A percentile compares a stretch with the other conserved stretches of the same genome.
Evolutionary conservation across 805 yeast genomes (phyloP).

Genomic region (Zygoascus ofunaensis): DNA sequence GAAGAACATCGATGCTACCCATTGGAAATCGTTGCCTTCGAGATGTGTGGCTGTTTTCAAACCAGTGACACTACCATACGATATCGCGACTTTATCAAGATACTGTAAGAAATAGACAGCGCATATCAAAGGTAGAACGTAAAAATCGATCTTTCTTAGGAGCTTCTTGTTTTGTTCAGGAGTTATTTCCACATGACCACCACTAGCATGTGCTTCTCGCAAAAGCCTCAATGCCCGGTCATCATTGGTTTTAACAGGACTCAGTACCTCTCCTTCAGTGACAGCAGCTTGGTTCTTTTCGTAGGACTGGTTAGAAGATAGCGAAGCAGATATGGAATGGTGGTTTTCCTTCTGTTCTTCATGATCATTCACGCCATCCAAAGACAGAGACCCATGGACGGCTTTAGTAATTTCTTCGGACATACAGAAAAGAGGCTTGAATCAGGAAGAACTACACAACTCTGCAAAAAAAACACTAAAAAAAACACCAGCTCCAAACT

Average conservation of each 20-base stretch:
- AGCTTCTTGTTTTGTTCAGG: conserved; percentile 23
- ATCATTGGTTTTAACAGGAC: not conserved
- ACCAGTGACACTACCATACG: conserved; percentile 45
- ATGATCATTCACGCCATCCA: too few species aligned
- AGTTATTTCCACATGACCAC: conserved; percentile 20
- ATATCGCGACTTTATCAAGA: conserved; percentile 41
- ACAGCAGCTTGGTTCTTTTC: too few species aligned
- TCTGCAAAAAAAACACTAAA: too few species aligned
- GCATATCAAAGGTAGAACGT: conserved; percentile 12
- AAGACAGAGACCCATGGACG: too few species aligned
- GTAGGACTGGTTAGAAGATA: too few species aligned
- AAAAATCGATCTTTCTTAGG: conserved; percentile 18
- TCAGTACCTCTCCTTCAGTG: not conserved
- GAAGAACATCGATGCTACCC: conserved; percentile 38
- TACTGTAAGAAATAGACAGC: conserved; percentile 14
- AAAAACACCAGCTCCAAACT: too few species aligned
- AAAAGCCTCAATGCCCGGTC: conserved; percentile 9
- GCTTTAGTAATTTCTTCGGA: too few species aligned
- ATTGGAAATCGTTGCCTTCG: conserved; percentile 32
- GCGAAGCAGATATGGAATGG: too few species aligned
- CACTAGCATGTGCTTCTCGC: conserved; percentile 8
- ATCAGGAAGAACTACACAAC: too few species aligned
- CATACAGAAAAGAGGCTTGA: too few species aligned
- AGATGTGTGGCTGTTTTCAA: conserved; percentile 33
- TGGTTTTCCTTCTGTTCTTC: too few species aligned